Base-by-base conservation (phyloP, 2,329 filamentous ascomycete species). In the Pezicula rhizophila region DNA sequence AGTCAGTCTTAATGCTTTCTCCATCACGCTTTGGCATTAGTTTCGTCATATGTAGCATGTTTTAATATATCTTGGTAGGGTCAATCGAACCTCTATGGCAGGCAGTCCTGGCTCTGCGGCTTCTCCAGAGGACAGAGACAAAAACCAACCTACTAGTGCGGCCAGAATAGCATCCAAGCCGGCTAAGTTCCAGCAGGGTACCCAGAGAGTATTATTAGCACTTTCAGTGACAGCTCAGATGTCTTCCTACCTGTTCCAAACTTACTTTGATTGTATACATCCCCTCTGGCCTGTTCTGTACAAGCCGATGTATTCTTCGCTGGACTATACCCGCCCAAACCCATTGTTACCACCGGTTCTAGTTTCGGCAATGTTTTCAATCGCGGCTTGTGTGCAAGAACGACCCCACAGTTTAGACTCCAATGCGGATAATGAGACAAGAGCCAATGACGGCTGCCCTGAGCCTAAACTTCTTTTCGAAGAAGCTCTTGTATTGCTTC, bases 231-330 rank as follows among this genome's bases (percentile, higher is more conserved):
- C 61, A 17, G 51, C 58, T 31, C 25, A 58, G 8, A 38, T 55
- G 8, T 57, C 58, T 6, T 59, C 56, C n/a, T 49, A 56, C 33
- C 47, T 64, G 3, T 57, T 64, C 28, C 57, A 61, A 26, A 59
- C 53, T 5, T 63, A 60, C 42, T 64, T 63, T 46, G 56, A 59
- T 40, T 63, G 52, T 23, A 57, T 64, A 15, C 61, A 63, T 53
- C 61, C 60, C 6, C 41, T 61, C 33, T 64, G 60, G 61, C 61
- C 60, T 8, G 46, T 64, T 4, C 51, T 63, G 12, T 64, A 64
- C 51, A 64, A 63, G 38, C 60, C 60, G 12, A 48, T 62, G 17
- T 63, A 62, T 42, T 52, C 51, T 7, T 57, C 57, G 12, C 49
- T 58, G 18, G 56, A 61, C 35, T 61, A 55, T 25, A 56, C 48